Conservation (phyloP, 148 eudicot species). For the Spergularia marina region DNA sequence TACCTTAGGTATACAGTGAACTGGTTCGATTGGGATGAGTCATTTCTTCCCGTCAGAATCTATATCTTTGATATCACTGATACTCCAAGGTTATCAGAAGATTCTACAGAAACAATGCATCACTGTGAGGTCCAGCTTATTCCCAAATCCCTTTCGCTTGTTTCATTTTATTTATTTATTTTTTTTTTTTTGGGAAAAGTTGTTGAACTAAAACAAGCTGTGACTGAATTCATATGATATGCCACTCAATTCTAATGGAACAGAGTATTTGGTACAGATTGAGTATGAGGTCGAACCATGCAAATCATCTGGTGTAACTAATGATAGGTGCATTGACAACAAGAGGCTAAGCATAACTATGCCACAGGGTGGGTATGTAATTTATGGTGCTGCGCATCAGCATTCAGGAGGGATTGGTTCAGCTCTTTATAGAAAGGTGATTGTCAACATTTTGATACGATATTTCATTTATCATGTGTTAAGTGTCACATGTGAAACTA, state of each 20-base stretch:
- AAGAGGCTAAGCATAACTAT: slow-evolving; percentile 44
- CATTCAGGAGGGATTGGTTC: slow-evolving; percentile 78
- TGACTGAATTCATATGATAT: background rate
- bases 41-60: slow-evolving; percentile 62
- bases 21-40: slow-evolving; percentile 66
- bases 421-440: slow-evolving; percentile 72
- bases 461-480: too few relatives aligned
- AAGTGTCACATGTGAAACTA: background rate
- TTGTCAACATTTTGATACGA: background rate
- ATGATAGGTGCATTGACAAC: slow-evolving; percentile 38
- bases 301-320: slow-evolving; percentile 27
- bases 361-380: slow-evolving; percentile 63
- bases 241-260: background rate
- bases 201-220: too few relatives aligned
- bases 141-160: background rate
- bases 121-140: slow-evolving; percentile 49
- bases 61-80: slow-evolving; percentile 79
- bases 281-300: slow-evolving; percentile 65
- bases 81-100: slow-evolving; percentile 40
- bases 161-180: background rate
- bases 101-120: slow-evolving; percentile 36
- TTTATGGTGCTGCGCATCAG: slow-evolving; percentile 87
- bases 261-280: slow-evolving; percentile 35
- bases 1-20: slow-evolving; percentile 63
- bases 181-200: too few relatives aligned